Evolutionary conservation across 495 filamentous ascomycete species (phyloP), one percentile per base, ranked within the genome.

Genomic region (Daldinia caldariorum): DNA sequence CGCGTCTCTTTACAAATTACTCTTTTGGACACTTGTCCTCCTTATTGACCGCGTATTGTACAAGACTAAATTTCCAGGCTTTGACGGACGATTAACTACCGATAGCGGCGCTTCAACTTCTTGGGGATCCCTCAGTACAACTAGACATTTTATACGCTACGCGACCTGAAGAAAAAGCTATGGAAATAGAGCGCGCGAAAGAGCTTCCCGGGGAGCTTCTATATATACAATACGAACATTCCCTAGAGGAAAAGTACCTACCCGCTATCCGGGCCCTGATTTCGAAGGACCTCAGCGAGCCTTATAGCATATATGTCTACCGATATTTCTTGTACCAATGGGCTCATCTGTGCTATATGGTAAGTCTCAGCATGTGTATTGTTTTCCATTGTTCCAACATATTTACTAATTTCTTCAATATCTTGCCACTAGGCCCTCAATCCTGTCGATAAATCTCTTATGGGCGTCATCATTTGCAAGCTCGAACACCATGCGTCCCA

Each of bases 261-360:
- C 88, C 93, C 50, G 87, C 92, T 22, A 98, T 99, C 81, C 88
- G 96, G 58, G 88, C 93, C 61, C 80, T 99, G 74, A 99, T 99
- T 76, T 97, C 94, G 31, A 95, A 94, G 66, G 96, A 98, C 76
- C 88, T 99, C 31, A 97, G 94, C 63, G 96, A 99, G 77, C 96
- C 96, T 1, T 99, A 99, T 80, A 98, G 95, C 81, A 97, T 99
- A 76, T 99, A 98, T 80, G 96, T 99, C 55, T 99, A 98, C 82
- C 88, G 96, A 31, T 99, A 98, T 82, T 99, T 99, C 76, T 84
- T 99, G 16, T 97, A 95, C 77, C 92, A 97, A 88, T 99, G 96
- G 96, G 92, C 92, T 18, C 90, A 98, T 71, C 83, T 99, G 20
- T 98, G 96, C 75, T 98, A 92, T 77, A 92, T 99, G 86, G 92